phyloP scores from a whole-genome alignment of 345 rosid species.

The Ceriops decandra region DNA sequence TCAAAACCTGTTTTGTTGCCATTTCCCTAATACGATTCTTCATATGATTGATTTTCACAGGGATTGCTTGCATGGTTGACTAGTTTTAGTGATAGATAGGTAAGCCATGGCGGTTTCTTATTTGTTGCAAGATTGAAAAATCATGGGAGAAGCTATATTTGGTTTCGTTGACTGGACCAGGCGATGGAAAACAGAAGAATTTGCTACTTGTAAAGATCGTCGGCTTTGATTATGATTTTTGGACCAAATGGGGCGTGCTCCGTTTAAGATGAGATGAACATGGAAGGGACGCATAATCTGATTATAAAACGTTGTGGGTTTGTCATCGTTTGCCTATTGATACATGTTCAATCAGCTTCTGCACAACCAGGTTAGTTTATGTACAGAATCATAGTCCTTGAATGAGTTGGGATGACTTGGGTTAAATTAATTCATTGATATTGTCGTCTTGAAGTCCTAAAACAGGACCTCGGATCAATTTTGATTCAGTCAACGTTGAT shows the following conservation, averaged over 20 bases:
- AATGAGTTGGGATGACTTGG: not conserved
- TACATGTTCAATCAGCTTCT: conserved; percentile 28
- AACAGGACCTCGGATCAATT: not conserved
- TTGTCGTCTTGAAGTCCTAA: not conserved
- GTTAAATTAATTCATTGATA: not conserved
- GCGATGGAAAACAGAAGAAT: not conserved
- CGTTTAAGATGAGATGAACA: conserved; percentile 42
- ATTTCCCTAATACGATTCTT: not conserved
- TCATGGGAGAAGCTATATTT: not conserved
- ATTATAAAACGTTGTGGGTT: conserved; percentile 18
- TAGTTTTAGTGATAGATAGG: not conserved
- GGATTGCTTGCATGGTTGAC: not conserved
- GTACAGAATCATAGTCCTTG: not conserved
- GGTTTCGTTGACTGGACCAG: not conserved
- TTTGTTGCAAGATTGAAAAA: not conserved
- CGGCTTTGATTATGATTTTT: conserved; percentile 22
- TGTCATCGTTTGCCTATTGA: conserved; percentile 26
- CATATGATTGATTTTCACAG: conserved; percentile 2
- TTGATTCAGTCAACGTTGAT: not conserved
- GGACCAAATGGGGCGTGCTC: conserved; percentile 32
- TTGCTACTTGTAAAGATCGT: not conserved
- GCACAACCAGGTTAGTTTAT: conserved; percentile 44
- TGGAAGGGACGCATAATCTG: conserved; percentile 35
- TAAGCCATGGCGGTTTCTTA: not conserved
- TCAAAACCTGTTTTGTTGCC: conserved; percentile 14